phyloP scores from a whole-genome alignment of 441 rosid species.

The Kokia cookei region DNA sequence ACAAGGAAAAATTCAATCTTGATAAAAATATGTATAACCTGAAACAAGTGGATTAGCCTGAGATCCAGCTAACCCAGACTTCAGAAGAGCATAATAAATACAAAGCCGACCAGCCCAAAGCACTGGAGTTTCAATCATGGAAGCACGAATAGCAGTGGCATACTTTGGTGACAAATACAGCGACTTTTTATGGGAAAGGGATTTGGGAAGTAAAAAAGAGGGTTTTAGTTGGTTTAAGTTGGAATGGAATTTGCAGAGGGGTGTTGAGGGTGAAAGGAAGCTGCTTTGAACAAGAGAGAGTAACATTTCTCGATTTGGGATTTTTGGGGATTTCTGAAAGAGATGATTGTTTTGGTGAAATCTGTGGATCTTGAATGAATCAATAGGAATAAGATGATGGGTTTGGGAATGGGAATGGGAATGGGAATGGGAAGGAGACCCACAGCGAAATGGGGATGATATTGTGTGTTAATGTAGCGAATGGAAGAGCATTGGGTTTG shows the following conservation, averaged over 20 bases:
- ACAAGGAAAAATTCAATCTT: not conserved
- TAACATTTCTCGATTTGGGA: conserved; percentile 29
- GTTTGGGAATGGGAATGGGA: not conserved
- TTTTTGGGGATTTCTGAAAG: not conserved
- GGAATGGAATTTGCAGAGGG: conserved; percentile 7
- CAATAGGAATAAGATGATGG: not conserved
- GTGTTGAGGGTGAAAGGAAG: conserved; percentile 21
- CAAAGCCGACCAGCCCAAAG: conserved; percentile 82
- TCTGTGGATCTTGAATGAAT: not conserved
- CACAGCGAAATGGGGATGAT: too few relatives aligned
- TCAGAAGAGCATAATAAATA: conserved; percentile 69
- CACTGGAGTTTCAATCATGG: conserved; percentile 63
- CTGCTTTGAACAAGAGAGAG: conserved; percentile 35
- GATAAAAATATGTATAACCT: conserved; percentile 26
- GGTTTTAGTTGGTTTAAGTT: conserved; percentile 13
- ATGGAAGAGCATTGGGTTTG: not conserved
- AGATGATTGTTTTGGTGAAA: not conserved
- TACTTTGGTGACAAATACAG: conserved; percentile 10
- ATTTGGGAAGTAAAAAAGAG: conserved; percentile 26
- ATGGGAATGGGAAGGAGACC: not conserved
- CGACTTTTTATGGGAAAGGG: conserved; percentile 26
- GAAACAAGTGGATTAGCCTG: conserved; percentile 67
- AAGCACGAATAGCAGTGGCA: conserved; percentile 32
- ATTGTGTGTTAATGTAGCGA: not conserved
- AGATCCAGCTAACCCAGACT: conserved; percentile 80